Evolutionary conservation across 2,329 filamentous ascomycete species (phyloP).

Genomic region (Aspergillus calidoustus): DNA sequence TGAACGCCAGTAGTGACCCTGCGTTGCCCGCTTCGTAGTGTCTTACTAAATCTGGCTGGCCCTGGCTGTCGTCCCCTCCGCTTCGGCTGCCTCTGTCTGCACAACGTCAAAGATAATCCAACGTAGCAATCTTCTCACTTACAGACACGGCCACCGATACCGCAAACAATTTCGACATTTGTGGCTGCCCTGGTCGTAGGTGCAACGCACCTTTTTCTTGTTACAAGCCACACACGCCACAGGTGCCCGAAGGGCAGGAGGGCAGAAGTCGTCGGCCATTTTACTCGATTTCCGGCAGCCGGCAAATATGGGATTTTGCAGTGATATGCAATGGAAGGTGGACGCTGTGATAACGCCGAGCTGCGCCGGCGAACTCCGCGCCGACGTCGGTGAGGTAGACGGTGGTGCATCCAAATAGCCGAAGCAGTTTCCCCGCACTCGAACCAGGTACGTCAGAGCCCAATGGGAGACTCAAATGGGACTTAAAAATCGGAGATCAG

Average conservation of each 20-base stretch:
- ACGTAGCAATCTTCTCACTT: not conserved
- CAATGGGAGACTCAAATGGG: not conserved
- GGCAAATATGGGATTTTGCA: not conserved
- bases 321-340: not conserved
- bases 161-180: slow-evolving; percentile 32
- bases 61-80: not conserved
- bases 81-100: not conserved
- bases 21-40: too few relatives aligned
- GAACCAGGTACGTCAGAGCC: not conserved
- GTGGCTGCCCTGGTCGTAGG: slow-evolving; percentile 27
- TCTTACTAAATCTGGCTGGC: not conserved
- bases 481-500: not conserved
- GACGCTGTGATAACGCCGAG: not conserved
- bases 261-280: slow-evolving; percentile 16
- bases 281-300: not conserved
- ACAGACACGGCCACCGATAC: slow-evolving; percentile 36
- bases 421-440: not conserved
- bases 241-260: slow-evolving; percentile 33
- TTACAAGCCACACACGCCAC: slow-evolving; percentile 37
- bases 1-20: not conserved
- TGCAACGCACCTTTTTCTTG: slow-evolving; percentile 39
- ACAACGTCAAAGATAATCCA: not conserved
- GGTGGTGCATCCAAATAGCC: not conserved
- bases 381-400: too few relatives aligned
- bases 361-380: too few relatives aligned